phyloP scores from a whole-genome alignment of 2,329 filamentous ascomycete genomes.

The Mollisiaceae sp. region DNA sequence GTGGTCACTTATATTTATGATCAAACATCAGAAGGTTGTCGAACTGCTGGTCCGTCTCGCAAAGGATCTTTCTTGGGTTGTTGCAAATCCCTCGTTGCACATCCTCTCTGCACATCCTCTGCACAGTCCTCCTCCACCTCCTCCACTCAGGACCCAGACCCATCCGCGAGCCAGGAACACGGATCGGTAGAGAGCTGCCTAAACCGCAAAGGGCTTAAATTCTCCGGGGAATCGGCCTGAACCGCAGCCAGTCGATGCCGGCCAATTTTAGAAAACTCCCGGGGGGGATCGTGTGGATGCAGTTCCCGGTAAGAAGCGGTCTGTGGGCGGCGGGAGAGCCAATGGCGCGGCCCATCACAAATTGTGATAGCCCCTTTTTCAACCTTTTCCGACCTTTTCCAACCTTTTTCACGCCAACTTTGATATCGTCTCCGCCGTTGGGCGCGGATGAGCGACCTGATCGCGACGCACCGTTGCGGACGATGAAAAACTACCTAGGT shows the following conservation, averaged over 20 bases:
- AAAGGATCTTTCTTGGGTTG: too few relatives aligned
- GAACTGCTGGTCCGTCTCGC: too few relatives aligned
- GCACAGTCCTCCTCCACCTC: too few relatives aligned
- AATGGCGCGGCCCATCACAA: conserved; percentile 17
- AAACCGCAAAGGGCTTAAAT: conserved; percentile 10
- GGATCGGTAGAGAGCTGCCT: not conserved
- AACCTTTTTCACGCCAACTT: conserved; percentile 8
- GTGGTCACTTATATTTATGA: too few relatives aligned
- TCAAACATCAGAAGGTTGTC: too few relatives aligned
- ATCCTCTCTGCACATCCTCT: too few relatives aligned
- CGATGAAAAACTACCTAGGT: too few relatives aligned
- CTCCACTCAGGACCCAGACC: too few relatives aligned
- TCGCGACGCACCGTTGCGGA: not conserved
- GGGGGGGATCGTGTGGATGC: not conserved
- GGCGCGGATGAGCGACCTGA: conserved; percentile 1
- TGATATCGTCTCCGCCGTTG: not conserved
- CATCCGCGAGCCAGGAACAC: conserved; percentile 2
- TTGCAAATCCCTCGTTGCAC: too few relatives aligned
- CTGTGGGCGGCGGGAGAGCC: not conserved
- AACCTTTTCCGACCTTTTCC: too few relatives aligned
- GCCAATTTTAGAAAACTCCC: not conserved
- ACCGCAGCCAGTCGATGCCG: not conserved
- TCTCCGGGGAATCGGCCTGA: conserved; percentile 23
- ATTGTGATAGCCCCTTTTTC: conserved; percentile 22
- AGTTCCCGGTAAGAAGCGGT: not conserved